Base-by-base conservation (phyloP, 768 basidiomycete genomes). In the Myochromella boudieri region DNA sequence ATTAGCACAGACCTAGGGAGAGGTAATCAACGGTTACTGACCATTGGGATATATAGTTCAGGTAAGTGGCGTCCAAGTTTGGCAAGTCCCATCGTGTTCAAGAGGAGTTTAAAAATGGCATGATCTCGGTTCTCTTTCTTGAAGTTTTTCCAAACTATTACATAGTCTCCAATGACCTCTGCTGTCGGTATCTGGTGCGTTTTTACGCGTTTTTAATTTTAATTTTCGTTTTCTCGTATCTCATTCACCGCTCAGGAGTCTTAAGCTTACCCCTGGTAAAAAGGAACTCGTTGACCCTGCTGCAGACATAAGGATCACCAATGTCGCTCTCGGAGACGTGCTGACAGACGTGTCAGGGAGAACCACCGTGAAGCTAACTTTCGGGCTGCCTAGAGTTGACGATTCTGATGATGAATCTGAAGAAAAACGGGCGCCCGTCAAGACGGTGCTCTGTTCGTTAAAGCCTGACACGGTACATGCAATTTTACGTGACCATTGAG, bases 261-360 rank as follows among this genome's bases (percentile, higher is more conserved):
- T 78, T 18, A 70, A 69, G 38, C 64, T 90, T 37, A 67, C 70
- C 21, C 82, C 85, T 12, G 83, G 81, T 46, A 65, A 85, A 55
- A 67, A 75, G 49, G 68, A 81, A 60, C 68, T 72, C 42, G 54
- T 93, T 60, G 60, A 74, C 18, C 80, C 87, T 48, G 77, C 78
- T 44, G 76, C 76, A 27, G 86, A 89, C 67, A 68, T 95, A 60
- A 76, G 78, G 60, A 79, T 97, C 60, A 91, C 89, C 60, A 93
- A 92, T 62, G 82, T 84, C 36, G 80, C 91, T 2, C 80, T 94
- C 40, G 86, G 87, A 42, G 85, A 90, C 48, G 75, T 80, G 55
- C 70, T 95, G 46, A 72, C 67, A 29, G 85, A 91, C 62, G 57
- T 69, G 40, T 68, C 71, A 27, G 79, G 76, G 11, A 72, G 87